phyloP scores from a whole-genome alignment of 331 rosid species.

The Phaseolus coccineus region DNA sequence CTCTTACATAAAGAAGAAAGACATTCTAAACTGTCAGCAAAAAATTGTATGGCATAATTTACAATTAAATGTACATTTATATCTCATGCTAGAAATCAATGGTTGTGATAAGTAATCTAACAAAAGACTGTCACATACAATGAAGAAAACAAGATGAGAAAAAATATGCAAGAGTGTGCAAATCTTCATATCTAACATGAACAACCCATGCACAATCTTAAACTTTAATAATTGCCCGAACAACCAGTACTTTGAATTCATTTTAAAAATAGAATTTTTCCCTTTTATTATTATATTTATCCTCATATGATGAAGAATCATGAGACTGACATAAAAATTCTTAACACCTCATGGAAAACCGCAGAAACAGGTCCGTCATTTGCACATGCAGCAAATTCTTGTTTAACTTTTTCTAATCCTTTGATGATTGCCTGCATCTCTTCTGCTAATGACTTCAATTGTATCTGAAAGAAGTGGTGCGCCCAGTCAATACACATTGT shows the following conservation, averaged over 20 bases:
- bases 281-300: background rate
- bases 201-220: constrained; percentile 6
- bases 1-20: background rate
- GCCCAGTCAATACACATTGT: constrained; percentile 32
- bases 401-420: constrained; percentile 93
- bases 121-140: background rate
- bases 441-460: constrained; percentile 98
- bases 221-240: constrained; percentile 20
- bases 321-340: constrained; percentile 35
- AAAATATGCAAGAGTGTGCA: background rate
- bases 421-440: constrained; percentile 98
- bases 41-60: constrained; percentile 5
- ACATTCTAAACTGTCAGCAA: constrained; percentile 4
- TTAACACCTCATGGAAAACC: constrained; percentile 76
- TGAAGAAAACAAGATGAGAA: constrained; percentile 22
- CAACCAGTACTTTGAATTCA: constrained; percentile 23
- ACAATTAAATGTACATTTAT: constrained; percentile 6
- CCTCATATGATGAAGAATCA: constrained; percentile 31
- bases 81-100: background rate
- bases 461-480: constrained; percentile 74
- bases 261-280: constrained; percentile 27
- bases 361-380: constrained; percentile 94
- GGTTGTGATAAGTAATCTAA: constrained; percentile 9
- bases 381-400: constrained; percentile 86
- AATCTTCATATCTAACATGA: constrained; percentile 22